Percentiles rank a stretch among this genome's conserved stretches.
Evolutionary conservation across 495 filamentous ascomycete species (phyloP).

Genomic region (Podospora anserina): DNA sequence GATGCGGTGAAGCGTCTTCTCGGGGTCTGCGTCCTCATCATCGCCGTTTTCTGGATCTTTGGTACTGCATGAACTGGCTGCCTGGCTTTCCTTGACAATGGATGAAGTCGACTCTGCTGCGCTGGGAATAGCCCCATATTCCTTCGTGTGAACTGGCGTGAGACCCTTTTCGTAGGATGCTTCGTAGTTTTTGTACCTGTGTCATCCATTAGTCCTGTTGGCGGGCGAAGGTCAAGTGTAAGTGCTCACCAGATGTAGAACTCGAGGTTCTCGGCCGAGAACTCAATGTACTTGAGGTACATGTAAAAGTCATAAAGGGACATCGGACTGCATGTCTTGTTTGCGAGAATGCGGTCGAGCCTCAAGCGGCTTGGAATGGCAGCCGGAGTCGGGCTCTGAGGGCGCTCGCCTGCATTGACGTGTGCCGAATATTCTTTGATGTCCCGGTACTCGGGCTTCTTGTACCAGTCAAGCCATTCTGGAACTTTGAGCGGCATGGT

Average conservation of each 20-base stretch:
- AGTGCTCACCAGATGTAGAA: conserved; percentile 63
- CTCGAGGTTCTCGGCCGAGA: conserved; percentile 52
- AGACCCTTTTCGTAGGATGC: conserved; percentile 29
- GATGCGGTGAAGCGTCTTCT: conserved; percentile 37
- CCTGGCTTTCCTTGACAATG: conserved; percentile 6
- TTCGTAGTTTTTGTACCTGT: conserved; percentile 39
- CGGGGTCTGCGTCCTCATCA: not conserved
- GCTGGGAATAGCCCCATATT: conserved; percentile 26
- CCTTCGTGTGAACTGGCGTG: conserved; percentile 22
- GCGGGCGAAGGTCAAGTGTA: not conserved
- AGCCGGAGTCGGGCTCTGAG: conserved; percentile 32
- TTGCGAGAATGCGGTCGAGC: conserved; percentile 41
- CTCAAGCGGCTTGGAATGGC: conserved; percentile 36
- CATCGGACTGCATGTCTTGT: conserved; percentile 44
- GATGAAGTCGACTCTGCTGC: conserved; percentile 31
- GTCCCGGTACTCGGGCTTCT: conserved; percentile 45
- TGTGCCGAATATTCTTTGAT: conserved; percentile 36
- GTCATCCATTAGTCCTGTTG: not conserved
- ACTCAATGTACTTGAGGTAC: conserved; percentile 43
- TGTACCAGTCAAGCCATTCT: conserved; percentile 42
- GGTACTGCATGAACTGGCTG: not conserved
- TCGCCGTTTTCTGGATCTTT: conserved; percentile 14
- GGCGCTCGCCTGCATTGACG: conserved; percentile 27
- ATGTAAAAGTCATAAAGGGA: conserved; percentile 42
- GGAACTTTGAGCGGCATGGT: conserved; percentile 30